These are phyloP conservation scores for Cryptosporidium bovis DNA, from an alignment of 169 alveolate genomes.

Conservation along the genomic window DNA sequence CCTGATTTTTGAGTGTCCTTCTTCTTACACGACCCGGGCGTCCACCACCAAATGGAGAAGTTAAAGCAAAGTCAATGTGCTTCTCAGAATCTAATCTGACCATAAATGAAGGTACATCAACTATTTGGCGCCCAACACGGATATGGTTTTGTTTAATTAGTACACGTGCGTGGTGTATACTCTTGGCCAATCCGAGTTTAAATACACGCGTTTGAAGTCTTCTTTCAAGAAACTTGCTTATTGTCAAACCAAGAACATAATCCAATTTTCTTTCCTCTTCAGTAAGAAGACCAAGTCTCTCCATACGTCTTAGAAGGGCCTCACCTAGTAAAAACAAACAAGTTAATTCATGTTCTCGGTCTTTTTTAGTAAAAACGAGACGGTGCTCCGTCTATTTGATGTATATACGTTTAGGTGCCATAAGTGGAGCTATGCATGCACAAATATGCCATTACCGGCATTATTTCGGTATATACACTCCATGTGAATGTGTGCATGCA, in stretches of 20 bases:
- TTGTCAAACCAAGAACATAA: slow-evolving; percentile 98
- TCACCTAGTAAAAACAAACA: slow-evolving; percentile 82
- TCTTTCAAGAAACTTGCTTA: slow-evolving; percentile 97
- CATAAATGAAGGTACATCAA: slow-evolving; percentile 98
- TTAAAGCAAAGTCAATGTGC: slow-evolving; percentile 95
- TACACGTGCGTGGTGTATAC: slow-evolving; percentile 99
- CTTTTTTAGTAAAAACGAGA: not conserved
- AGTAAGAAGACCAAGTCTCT: slow-evolving; percentile 95
- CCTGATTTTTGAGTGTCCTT: slow-evolving; percentile 84
- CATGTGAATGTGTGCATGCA: too few relatives aligned
- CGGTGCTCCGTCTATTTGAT: not conserved
- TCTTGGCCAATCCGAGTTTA: slow-evolving; percentile 95
- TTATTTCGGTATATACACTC: too few relatives aligned
- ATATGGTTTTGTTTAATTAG: slow-evolving; percentile 98
- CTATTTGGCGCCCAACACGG: slow-evolving; percentile 98
- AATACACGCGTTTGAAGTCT: slow-evolving; percentile 98
- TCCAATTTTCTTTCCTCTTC: slow-evolving; percentile 98
- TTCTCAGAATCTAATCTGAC: slow-evolving; percentile 99
- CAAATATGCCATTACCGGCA: too few relatives aligned
- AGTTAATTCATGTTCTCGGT: not conserved
- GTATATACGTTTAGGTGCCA: too few relatives aligned
- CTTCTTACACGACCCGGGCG: slow-evolving; percentile 97
- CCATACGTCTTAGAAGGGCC: slow-evolving; percentile 99
- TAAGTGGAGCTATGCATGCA: too few relatives aligned
- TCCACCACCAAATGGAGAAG: slow-evolving; percentile 97